Conservation (phyloP, 805 yeast genomes). For the Ogataea methanolica region DNA sequence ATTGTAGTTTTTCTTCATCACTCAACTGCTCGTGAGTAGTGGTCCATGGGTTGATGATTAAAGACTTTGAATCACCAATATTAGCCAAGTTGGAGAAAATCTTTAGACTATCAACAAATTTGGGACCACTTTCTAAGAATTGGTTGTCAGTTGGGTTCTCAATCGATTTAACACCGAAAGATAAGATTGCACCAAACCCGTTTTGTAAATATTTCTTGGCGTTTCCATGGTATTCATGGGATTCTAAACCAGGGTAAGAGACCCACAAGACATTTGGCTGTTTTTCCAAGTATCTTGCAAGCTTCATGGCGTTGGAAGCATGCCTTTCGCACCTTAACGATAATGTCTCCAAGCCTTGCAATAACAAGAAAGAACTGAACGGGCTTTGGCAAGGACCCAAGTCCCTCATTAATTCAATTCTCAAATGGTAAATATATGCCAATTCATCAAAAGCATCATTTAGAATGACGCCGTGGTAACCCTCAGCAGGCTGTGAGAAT, state of each 20-base stretch:
- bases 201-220: constrained; percentile 78
- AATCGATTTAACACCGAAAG: constrained; percentile 80
- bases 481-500: constrained; percentile 84
- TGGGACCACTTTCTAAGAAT: constrained; percentile 74
- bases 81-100: constrained; percentile 91
- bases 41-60: constrained; percentile 92
- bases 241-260: constrained; percentile 83
- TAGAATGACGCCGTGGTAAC: constrained; percentile 85
- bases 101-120: constrained; percentile 77
- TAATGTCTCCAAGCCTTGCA: constrained; percentile 92
- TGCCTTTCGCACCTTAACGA: constrained; percentile 94
- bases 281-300: constrained; percentile 72
- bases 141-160: constrained; percentile 45
- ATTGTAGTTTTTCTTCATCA: constrained; percentile 71
- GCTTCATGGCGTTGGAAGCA: constrained; percentile 70
- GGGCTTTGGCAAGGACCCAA: constrained; percentile 89
- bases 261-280: constrained; percentile 78
- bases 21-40: constrained; percentile 92
- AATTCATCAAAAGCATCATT: constrained; percentile 76
- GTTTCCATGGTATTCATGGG: constrained; percentile 71
- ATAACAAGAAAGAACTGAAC: constrained; percentile 76
- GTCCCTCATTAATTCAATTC: constrained; percentile 86
- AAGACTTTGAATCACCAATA: constrained; percentile 94
- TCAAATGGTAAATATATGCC: constrained; percentile 75
- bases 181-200: constrained; percentile 84